Percentiles rank a stretch among this genome's conserved stretches.
phyloP scores from a whole-genome alignment of 371 early-diverging fungal species.

The Actinomortierella wolfii region DNA sequence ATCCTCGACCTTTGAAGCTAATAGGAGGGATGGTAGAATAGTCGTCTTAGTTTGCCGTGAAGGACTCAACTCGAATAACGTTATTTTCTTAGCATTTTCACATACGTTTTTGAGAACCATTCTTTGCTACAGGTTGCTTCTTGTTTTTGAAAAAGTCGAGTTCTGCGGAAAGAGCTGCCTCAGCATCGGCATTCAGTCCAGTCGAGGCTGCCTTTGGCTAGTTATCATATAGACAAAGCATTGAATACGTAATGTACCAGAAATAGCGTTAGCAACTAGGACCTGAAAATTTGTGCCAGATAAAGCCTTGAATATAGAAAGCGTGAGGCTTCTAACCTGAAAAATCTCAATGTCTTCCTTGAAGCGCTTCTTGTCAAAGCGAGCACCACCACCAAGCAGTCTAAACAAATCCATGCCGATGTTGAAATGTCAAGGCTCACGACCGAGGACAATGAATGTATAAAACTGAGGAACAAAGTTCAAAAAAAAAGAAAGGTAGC shows the following conservation, averaged over 20 bases:
- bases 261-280: too few relatives aligned
- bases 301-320: not conserved
- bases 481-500: not conserved
- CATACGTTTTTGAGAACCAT: slow-evolving; percentile 10
- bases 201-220: slow-evolving; percentile 35
- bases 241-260: not conserved
- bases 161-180: slow-evolving; percentile 46
- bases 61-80: too few relatives aligned
- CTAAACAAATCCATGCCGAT: slow-evolving; percentile 78
- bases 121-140: slow-evolving; percentile 28
- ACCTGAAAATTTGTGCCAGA: too few relatives aligned
- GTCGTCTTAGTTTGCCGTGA: too few relatives aligned
- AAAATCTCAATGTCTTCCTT: slow-evolving; percentile 75
- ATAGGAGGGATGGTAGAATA: not conserved
- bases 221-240: too few relatives aligned
- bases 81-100: too few relatives aligned
- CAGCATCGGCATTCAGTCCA: slow-evolving; percentile 41
- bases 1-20: slow-evolving; percentile 13
- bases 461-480: too few relatives aligned
- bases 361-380: slow-evolving; percentile 82
- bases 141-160: slow-evolving; percentile 59
- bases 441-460: too few relatives aligned
- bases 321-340: slow-evolving; percentile 49
- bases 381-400: slow-evolving; percentile 81
- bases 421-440: not conserved